Evolutionary conservation across 768 basidiomycete genomes (phyloP), one percentile per base, ranked within the genome.

Genomic region (Lactarius hatsudake): DNA sequence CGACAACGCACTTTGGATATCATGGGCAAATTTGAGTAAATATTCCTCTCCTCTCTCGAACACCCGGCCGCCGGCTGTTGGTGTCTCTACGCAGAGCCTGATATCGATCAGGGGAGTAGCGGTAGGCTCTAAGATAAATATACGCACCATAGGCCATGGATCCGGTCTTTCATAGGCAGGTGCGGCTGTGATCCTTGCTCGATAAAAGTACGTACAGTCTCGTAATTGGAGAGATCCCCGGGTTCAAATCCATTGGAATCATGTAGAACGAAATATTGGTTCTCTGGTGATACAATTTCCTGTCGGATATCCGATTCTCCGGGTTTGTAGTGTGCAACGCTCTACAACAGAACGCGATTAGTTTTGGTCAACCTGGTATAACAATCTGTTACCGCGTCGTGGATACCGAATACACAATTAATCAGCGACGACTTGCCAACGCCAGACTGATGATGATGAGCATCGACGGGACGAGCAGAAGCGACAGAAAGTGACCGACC

Each of bases 381-480:
- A 3, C 3, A 18, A 9, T 1, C 32, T 32, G 7, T 56, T 56
- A 56, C 55, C 30, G 55, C 55, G 17, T 30, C 10, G 1, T 56
- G 3, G 17, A 56, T 20, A 23, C 55, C 55, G 30, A 56, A 56
- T 32, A 56, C 17, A 20, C 3, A 12, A 30, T 56, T 56, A 32
- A 56, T 56, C 20, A 56, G 18, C 28, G 55, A 56, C 17, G 55
- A 56, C 55, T 56, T 56, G 2, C 55, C 55, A 32, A 56, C 55
- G 6, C 55, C n/a, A 30, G 55, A 28, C 55, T 56, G 55, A n/a
- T 20, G 43, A 45, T 3, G 43, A n/a, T 45, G 20, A 45, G 20
- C 3, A 10, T 45, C 9, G 20, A n/a, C 9, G 7, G 43, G 20
- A 45, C 12, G 20, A 20, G 43, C 20, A n/a, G 43, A 20, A n/a